A percentile compares a stretch with the other conserved stretches of the same genome.
Evolutionary conservation across 306 rosid species (phyloP).

Genomic region (Argentina anserina): DNA sequence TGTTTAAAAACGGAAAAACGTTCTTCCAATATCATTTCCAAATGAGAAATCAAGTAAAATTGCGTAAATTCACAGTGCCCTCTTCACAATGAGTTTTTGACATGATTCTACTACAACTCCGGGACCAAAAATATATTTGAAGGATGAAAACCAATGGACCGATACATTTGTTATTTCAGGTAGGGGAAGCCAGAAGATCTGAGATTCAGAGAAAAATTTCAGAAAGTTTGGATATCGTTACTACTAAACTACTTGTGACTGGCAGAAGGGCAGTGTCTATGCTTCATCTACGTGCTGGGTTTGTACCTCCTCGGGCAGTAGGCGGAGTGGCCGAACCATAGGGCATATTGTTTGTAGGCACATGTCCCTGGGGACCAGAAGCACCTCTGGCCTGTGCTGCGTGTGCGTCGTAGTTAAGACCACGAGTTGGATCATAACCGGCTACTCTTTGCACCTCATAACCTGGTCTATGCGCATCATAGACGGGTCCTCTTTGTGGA

Average conservation of each 20-base stretch:
- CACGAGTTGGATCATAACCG: constrained; percentile 47
- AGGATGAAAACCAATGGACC: not conserved
- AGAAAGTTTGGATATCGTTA: not conserved
- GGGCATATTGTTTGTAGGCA: constrained; percentile 40
- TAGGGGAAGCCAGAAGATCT: not conserved
- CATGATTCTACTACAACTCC: not conserved
- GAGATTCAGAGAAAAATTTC: not conserved
- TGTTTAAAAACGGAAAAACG: too few relatives aligned
- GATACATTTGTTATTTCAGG: not conserved
- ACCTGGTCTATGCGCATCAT: constrained; percentile 46
- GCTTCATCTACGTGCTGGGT: constrained; percentile 62
- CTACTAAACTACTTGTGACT: not conserved
- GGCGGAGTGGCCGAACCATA: constrained; percentile 71
- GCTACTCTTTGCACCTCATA: constrained; percentile 55
- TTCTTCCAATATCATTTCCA: too few relatives aligned
- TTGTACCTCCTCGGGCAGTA: constrained; percentile 51
- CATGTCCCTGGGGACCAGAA: constrained; percentile 56
- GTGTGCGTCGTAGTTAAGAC: constrained; percentile 58
- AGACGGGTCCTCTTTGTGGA: constrained; percentile 46
- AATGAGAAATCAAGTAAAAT: not conserved
- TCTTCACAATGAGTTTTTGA: not conserved
- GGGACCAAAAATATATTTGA: not conserved
- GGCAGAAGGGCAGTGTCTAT: constrained; percentile 1
- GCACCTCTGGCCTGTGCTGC: constrained; percentile 59
- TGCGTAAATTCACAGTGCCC: not conserved